Evolutionary conservation across 176 grass and related monocot species (phyloP).

Genomic region (Avena eriantha): DNA sequence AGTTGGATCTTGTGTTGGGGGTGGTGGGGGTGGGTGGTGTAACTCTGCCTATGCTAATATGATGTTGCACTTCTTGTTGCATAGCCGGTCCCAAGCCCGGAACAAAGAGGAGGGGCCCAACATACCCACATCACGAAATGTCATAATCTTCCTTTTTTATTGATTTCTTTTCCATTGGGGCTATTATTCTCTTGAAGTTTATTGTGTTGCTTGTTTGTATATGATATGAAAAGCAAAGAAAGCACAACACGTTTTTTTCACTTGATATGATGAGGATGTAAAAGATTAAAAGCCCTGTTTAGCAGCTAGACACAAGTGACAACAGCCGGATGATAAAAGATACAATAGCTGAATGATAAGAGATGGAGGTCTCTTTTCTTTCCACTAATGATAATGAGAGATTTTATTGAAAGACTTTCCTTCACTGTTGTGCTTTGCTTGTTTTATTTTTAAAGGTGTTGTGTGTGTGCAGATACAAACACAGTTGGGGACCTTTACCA

Average conservation of each 20-base stretch:
- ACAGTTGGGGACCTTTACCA: not conserved
- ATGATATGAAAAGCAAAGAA: not conserved
- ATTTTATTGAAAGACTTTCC: constrained; percentile 3
- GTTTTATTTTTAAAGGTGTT: not conserved
- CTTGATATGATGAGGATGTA: too few relatives aligned
- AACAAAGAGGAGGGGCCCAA: not conserved
- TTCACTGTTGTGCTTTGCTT: not conserved
- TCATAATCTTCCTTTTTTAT: not conserved
- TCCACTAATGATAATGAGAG: not conserved
- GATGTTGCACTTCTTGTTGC: not conserved
- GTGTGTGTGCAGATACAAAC: not conserved
- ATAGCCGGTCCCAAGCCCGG: not conserved
- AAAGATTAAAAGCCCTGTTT: too few relatives aligned
- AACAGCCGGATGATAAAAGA: not conserved
- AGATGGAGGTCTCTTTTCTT: not conserved
- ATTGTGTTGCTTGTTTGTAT: not conserved
- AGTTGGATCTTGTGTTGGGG: too few relatives aligned
- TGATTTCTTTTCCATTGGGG: too few relatives aligned
- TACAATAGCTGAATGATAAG: not conserved
- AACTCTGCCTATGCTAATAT: not conserved
- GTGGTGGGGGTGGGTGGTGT: too few relatives aligned
- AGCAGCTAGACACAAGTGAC: not conserved
- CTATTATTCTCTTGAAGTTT: not conserved
- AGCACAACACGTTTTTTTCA: too few relatives aligned
- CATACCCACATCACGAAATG: not conserved